Percentiles rank a stretch among this genome's conserved stretches.
These are phyloP conservation scores for Nidula microcarpa DNA, from an alignment of 768 basidiomycete genomes.

Conservation along the genomic window DNA sequence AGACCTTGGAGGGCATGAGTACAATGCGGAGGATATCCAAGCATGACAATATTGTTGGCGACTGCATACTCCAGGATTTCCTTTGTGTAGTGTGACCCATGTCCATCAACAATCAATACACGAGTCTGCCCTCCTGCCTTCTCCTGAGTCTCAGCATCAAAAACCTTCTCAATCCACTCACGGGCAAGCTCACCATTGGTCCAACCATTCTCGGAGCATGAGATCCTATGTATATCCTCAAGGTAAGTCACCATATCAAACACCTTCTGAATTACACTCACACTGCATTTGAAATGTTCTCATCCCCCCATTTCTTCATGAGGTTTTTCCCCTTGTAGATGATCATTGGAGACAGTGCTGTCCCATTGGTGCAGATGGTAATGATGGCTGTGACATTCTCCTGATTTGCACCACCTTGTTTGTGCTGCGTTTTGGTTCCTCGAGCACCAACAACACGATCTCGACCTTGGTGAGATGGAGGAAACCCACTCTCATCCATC, in stretches of 20 bases:
- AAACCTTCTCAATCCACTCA: slow-evolving; percentile 22
- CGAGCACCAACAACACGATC: slow-evolving; percentile 19
- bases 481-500: slow-evolving; percentile 32
- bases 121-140: slow-evolving; percentile 26
- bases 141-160: slow-evolving; percentile 27
- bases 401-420: slow-evolving; percentile 20
- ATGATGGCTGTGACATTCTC: slow-evolving; percentile 13
- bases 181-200: slow-evolving; percentile 17
- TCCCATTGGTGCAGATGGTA: slow-evolving; percentile 23
- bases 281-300: slow-evolving; percentile 16
- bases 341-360: slow-evolving; percentile 11
- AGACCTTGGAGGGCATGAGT: slow-evolving; percentile 39
- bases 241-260: too few species aligned
- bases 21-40: slow-evolving; percentile 36
- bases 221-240: neutral
- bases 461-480: slow-evolving; percentile 8
- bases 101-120: slow-evolving; percentile 36
- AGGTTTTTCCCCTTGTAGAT: slow-evolving; percentile 24
- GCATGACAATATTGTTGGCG: slow-evolving; percentile 30
- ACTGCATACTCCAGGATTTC: slow-evolving; percentile 27
- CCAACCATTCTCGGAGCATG: slow-evolving; percentile 26
- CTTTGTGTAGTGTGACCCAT: slow-evolving; percentile 31
- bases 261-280: slow-evolving; percentile 14
- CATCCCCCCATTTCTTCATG: slow-evolving; percentile 16
- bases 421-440: slow-evolving; percentile 23